Percentiles rank a stretch among this genome's conserved stretches.
Conservation (phyloP, 257 asterid species). For the Solanum appendiculatum region DNA sequence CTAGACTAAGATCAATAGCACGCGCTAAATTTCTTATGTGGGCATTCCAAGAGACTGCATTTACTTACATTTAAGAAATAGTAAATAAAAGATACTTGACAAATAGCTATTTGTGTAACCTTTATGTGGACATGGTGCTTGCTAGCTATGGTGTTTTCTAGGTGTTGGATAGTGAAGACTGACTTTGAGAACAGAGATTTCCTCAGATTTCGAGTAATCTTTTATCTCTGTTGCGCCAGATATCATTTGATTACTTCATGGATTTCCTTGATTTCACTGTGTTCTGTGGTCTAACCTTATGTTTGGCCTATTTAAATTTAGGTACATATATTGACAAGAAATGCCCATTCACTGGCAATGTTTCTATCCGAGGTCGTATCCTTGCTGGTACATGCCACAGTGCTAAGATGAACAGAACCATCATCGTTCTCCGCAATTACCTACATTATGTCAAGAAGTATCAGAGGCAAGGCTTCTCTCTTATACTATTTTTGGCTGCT, state of each 20-base stretch:
- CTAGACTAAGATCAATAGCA: too few species aligned
- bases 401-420: conserved; percentile 41
- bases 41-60: too few species aligned
- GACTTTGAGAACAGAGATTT: not conserved
- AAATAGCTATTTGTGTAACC: too few species aligned
- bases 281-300: not conserved
- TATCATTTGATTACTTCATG: not conserved
- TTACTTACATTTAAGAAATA: too few species aligned
- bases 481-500: not conserved
- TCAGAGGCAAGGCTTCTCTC: conserved; percentile 17
- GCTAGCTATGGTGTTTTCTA: too few species aligned
- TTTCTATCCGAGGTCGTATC: conserved; percentile 29
- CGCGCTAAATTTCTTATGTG: too few species aligned
- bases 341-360: conserved; percentile 29
- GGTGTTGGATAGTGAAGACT: too few species aligned
- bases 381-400: conserved; percentile 41
- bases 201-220: not conserved
- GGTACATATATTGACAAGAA: conserved; percentile 19
- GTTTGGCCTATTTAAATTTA: not conserved
- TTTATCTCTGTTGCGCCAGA: not conserved
- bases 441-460: conserved; percentile 40
- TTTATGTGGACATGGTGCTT: too few species aligned
- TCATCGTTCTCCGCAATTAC: conserved; percentile 33
- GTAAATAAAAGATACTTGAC: too few species aligned
- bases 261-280: not conserved